These are phyloP conservation scores for Chalciporus sp. DNA, from an alignment of 1,284 basidiomycete species.

Conservation along the genomic window DNA sequence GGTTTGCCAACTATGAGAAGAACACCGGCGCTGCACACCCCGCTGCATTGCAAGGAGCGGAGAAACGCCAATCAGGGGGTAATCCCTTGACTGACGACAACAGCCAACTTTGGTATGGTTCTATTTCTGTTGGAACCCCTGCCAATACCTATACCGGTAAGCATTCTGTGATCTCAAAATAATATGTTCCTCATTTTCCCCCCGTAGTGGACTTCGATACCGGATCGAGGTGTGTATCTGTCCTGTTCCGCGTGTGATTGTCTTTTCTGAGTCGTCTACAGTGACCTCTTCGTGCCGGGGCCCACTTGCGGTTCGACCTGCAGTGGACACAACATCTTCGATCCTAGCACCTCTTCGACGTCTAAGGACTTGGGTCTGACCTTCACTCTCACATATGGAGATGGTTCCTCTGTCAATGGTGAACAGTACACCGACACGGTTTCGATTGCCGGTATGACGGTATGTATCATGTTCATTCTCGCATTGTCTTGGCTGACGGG, in stretches of 20 bases:
- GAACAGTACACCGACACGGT: conserved; percentile 55
- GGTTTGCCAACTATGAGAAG: conserved; percentile 12
- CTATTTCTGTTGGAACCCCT: conserved; percentile 38
- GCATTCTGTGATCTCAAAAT: neutral
- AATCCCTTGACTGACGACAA: conserved; percentile 26
- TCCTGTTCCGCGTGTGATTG: neutral
- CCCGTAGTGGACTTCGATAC: conserved; percentile 40
- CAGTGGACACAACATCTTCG: conserved; percentile 34
- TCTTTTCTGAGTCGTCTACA: conserved; percentile 1
- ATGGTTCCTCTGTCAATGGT: conserved; percentile 56
- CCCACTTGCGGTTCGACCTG: conserved; percentile 31
- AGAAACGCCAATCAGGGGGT: conserved; percentile 1
- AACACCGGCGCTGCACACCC: conserved; percentile 18
- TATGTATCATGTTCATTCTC: conserved; percentile 8
- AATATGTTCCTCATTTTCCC: neutral
- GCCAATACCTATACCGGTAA: conserved; percentile 17
- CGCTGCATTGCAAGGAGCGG: neutral
- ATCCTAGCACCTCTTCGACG: conserved; percentile 40
- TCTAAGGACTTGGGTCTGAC: conserved; percentile 30
- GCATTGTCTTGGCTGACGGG: too few relatives aligned
- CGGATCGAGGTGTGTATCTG: conserved; percentile 25
- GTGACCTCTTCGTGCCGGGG: conserved; percentile 20
- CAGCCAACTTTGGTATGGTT: conserved; percentile 30
- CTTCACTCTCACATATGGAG: conserved; percentile 55
- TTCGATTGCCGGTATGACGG: conserved; percentile 30